These are phyloP conservation scores for Skeletonema tropicum DNA, from an alignment of 108 stramenopile species.

Conservation along the genomic window DNA sequence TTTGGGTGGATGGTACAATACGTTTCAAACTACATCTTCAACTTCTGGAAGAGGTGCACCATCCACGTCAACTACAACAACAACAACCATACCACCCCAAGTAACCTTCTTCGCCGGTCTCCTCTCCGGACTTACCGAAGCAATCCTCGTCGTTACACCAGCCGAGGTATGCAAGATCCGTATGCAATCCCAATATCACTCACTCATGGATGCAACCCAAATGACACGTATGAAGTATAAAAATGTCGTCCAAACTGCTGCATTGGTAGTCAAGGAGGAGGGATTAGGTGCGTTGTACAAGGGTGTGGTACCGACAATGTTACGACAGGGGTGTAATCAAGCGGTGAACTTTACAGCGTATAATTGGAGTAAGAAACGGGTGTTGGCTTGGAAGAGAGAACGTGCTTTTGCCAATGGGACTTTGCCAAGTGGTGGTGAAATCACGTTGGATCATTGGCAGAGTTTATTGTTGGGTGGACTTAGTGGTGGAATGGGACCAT, in stretches of 20 bases:
- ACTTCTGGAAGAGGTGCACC: neutral
- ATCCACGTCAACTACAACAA: neutral
- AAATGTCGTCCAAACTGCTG: conserved; percentile 93
- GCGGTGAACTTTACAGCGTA: conserved; percentile 97
- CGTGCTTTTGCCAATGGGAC: conserved; percentile 25
- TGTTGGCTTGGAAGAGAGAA: conserved; percentile 42
- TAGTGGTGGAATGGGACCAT: conserved; percentile 94
- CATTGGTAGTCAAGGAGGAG: conserved; percentile 89
- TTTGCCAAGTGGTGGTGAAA: conserved; percentile 1
- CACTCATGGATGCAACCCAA: conserved; percentile 84
- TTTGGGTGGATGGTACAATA: conserved; percentile 30
- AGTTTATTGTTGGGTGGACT: conserved; percentile 92
- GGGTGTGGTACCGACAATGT: conserved; percentile 93
- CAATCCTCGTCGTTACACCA: conserved; percentile 79
- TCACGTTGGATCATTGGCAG: conserved; percentile 82
- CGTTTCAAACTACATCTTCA: neutral
- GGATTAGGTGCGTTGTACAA: conserved; percentile 93
- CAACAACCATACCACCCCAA: conserved; percentile 14
- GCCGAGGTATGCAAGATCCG: conserved; percentile 95
- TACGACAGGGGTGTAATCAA: conserved; percentile 98
- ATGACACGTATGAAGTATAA: conserved; percentile 79
- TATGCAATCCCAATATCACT: conserved; percentile 92
- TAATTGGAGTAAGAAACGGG: conserved; percentile 76
- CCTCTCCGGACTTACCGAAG: conserved; percentile 90
- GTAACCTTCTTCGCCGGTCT: conserved; percentile 91